Conservation (phyloP, 1,284 basidiomycete species). For the Marasmius tenuissimus region DNA sequence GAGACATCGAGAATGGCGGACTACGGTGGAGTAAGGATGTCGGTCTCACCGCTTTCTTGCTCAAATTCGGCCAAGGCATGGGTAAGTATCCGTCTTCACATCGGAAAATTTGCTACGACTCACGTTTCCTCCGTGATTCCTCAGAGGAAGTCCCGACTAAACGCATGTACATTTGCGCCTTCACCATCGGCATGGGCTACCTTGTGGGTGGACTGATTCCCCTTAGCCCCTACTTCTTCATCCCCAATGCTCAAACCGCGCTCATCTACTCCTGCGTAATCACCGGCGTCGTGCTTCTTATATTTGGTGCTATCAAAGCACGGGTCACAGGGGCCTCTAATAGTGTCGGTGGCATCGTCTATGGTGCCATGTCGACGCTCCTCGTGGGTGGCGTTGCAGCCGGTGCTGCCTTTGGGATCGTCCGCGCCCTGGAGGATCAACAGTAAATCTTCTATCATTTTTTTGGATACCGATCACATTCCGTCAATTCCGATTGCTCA, state of each 20-base stretch:
- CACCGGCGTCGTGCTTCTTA: slow-evolving; percentile 82
- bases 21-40: slow-evolving; percentile 70
- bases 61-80: slow-evolving; percentile 91
- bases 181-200: slow-evolving; percentile 90
- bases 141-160: slow-evolving; percentile 79
- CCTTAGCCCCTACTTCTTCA: slow-evolving; percentile 89
- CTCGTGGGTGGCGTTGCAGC: slow-evolving; percentile 90
- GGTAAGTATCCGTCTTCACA: slow-evolving; percentile 45
- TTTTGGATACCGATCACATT: not conserved
- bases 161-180: slow-evolving; percentile 78
- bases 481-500: not conserved
- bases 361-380: slow-evolving; percentile 89
- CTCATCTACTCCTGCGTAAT: slow-evolving; percentile 74
- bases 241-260: slow-evolving; percentile 62
- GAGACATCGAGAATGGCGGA: slow-evolving; percentile 48
- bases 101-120: not conserved
- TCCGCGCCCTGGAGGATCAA: slow-evolving; percentile 65
- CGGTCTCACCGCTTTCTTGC: slow-evolving; percentile 86
- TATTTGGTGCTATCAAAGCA: slow-evolving; percentile 90
- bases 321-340: slow-evolving; percentile 77
- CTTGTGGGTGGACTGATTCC: slow-evolving; percentile 88
- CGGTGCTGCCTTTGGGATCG: slow-evolving; percentile 85
- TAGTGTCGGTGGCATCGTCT: slow-evolving; percentile 36
- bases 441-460: not conserved
- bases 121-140: not conserved